These are phyloP conservation scores for Stereocaulon alpinum DNA, from an alignment of 495 filamentous ascomycete species.

Conservation along the genomic window DNA sequence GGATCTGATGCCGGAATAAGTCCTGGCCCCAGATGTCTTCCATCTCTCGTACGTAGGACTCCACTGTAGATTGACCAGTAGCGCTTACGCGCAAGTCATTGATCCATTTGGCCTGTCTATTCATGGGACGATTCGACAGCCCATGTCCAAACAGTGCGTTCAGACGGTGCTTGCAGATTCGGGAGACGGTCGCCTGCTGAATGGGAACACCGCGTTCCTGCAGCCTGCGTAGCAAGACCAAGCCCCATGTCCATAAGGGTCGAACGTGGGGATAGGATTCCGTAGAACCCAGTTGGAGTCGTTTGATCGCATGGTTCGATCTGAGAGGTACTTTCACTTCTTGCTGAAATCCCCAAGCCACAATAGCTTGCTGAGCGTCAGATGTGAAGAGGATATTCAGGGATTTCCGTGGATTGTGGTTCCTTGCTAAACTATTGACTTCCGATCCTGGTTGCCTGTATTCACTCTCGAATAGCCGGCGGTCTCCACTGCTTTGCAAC, in stretches of 20 bases:
- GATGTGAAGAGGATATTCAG: slow-evolving; percentile 37
- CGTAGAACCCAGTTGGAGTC: not conserved
- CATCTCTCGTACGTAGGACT: slow-evolving; percentile 21
- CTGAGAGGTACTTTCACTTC: slow-evolving; percentile 19
- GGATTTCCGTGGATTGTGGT: slow-evolving; percentile 21
- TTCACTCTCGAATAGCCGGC: not conserved
- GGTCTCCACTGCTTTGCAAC: not conserved
- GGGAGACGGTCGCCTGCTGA: slow-evolving; percentile 26
- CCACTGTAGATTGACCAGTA: not conserved
- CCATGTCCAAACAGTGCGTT: slow-evolving; percentile 38
- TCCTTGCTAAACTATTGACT: not conserved
- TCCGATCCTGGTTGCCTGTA: not conserved
- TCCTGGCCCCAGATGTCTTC: slow-evolving; percentile 22
- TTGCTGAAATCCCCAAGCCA: slow-evolving; percentile 50
- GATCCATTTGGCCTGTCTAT: slow-evolving; percentile 16
- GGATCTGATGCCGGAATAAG: slow-evolving; percentile 14
- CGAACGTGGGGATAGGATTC: not conserved
- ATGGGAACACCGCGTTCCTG: slow-evolving; percentile 38
- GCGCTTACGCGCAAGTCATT: slow-evolving; percentile 7
- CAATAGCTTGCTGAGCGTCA: slow-evolving; percentile 40
- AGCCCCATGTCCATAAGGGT: slow-evolving; percentile 37
- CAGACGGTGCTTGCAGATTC: slow-evolving; percentile 40
- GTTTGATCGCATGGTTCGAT: not conserved
- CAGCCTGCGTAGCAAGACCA: slow-evolving; percentile 41
- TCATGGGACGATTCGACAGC: slow-evolving; percentile 24